These are phyloP conservation scores for Trichoderma sp. DNA, from an alignment of 2,329 filamentous ascomycete genomes.

Conservation along the genomic window DNA sequence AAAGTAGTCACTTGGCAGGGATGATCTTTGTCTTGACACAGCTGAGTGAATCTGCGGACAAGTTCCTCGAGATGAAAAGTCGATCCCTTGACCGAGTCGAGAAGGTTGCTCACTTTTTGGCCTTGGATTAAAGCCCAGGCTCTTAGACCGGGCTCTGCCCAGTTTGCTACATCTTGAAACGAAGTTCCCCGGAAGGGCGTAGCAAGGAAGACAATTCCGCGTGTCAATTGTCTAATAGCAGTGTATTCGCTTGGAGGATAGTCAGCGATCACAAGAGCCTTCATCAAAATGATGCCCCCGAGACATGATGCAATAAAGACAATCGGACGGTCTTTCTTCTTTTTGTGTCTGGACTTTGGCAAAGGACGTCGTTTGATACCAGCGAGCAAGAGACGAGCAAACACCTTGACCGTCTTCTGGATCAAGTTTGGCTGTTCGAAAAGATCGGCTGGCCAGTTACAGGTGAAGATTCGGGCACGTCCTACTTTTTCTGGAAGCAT, in stretches of 20 bases:
- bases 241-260: constrained; percentile 21
- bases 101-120: constrained; percentile 22
- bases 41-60: constrained; percentile 27
- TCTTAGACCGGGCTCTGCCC: constrained; percentile 22
- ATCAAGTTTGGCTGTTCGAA: constrained; percentile 24
- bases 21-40: constrained; percentile 21
- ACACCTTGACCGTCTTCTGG: constrained; percentile 26
- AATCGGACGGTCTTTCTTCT: constrained; percentile 27
- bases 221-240: constrained; percentile 26
- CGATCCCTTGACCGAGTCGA: constrained; percentile 26
- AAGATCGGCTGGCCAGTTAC: constrained; percentile 33
- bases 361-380: constrained; percentile 26
- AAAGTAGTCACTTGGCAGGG: constrained; percentile 26
- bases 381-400: constrained; percentile 29
- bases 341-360: background rate
- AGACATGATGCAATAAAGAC: constrained; percentile 39
- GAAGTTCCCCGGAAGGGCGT: constrained; percentile 35
- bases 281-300: constrained; percentile 34
- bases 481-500: constrained; percentile 30
- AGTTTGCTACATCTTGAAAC: constrained; percentile 29
- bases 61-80: constrained; percentile 26
- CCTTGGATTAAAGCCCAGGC: constrained; percentile 14
- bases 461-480: constrained; percentile 32
- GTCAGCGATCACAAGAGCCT: constrained; percentile 30
- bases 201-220: constrained; percentile 32